Evolutionary conservation across 2,329 filamentous ascomycete genomes (phyloP).

Genomic region (Exutisphaerella laricina): DNA sequence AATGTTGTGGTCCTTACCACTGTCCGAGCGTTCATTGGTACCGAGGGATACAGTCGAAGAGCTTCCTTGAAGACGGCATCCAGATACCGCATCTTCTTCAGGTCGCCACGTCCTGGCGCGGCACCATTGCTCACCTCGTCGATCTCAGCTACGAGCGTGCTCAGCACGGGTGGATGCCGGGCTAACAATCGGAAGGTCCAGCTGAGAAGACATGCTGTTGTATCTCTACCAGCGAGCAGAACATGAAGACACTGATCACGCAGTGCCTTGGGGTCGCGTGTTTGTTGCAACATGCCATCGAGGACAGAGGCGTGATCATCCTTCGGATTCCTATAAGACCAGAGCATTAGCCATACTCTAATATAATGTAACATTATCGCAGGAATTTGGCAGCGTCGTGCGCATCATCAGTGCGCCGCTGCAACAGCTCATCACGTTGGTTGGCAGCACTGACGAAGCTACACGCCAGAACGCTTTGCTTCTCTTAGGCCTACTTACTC

Average conservation of each 20-base stretch:
- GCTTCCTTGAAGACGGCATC: slow-evolving; percentile 7
- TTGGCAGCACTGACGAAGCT: too few relatives aligned
- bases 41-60: slow-evolving; percentile 6
- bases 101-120: slow-evolving; percentile 3
- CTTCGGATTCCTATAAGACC: too few relatives aligned
- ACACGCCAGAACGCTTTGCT: too few relatives aligned
- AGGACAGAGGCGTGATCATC: too few relatives aligned
- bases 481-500: not conserved
- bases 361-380: too few relatives aligned
- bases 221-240: slow-evolving; percentile 10
- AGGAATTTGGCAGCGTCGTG: too few relatives aligned
- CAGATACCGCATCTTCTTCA: slow-evolving; percentile 5
- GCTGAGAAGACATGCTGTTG: slow-evolving; percentile 5
- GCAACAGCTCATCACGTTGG: too few relatives aligned
- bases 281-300: slow-evolving; percentile 2
- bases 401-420: too few relatives aligned
- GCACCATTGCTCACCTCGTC: not conserved
- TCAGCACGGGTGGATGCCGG: slow-evolving; percentile 2
- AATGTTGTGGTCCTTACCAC: slow-evolving; percentile 62
- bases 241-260: slow-evolving; percentile 10
- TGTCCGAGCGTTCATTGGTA: slow-evolving; percentile 8
- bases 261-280: not conserved
- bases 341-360: too few relatives aligned
- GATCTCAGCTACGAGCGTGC: not conserved
- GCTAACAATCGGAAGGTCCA: slow-evolving; percentile 8